Base-by-base conservation (phyloP, 352 stramenopile species). In the Globisporangium spinosum region DNA sequence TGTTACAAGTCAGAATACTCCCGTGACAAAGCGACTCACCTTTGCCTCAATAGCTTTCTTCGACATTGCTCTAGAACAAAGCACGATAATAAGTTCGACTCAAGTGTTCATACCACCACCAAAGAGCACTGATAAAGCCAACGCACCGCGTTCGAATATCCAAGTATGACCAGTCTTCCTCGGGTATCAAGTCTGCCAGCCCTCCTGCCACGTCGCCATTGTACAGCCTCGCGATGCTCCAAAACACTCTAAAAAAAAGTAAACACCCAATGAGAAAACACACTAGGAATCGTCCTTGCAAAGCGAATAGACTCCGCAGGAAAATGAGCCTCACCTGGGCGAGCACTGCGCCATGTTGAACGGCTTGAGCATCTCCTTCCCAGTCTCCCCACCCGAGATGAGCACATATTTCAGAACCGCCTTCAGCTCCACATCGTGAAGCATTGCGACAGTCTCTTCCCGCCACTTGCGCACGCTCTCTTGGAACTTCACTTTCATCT, bases 311-410 rank as follows among this genome's bases (percentile, higher is more conserved):
- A 49, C 7, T 15, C 22, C 20, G 23, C 8, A 40, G 25, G 5
- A 40, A n/a, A n/a, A 25, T 64, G 45, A 22, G 13, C 64, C 71
- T 22, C 60, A 89, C 82, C 89, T 77, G 6, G 86, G 85, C 2
- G 89, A 96, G 4, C 78, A 76, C 64, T 96, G 87, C 1, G 89
- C 89, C 89, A 96, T 96, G 68, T 96, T 96, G 65, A 96, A 96
- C 8, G 87, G 87, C 74, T 96, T 96, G 62, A 96, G 83, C 89
- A 95, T 95, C 64, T 96, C 89, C 22, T 75, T 77, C 1, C 86
- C 87, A 29, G 85, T 91, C 61, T 94, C 89, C 10, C 85, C 87
- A 8, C 83, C 82, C 32, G 84, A 92, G 34, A 95, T 68, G 57
- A 95, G 71, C 22, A 95, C 85, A 69, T 95, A 95, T 65, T 96